phyloP scores from a whole-genome alignment of 73 alveolate genomes.

The Stentor coeruleus region DNA sequence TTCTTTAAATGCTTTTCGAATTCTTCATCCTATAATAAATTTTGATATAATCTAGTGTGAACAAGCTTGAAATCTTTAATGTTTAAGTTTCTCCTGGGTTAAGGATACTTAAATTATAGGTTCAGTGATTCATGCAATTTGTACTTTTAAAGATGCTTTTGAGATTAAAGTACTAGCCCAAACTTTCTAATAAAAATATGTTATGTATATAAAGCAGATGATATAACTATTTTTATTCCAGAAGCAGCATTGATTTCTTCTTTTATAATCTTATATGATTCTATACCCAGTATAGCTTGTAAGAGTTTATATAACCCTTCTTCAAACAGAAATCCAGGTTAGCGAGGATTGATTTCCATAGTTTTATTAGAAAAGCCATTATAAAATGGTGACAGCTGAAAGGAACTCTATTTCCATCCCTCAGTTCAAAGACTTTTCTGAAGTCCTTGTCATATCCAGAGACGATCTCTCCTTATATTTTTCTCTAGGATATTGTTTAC shows the following conservation, averaged over 20 bases:
- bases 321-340: constrained; percentile 16
- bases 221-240: neutral
- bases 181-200: neutral
- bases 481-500: no score
- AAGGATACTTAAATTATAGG: neutral
- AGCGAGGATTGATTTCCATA: constrained; percentile 15
- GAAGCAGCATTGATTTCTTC: constrained; percentile 12
- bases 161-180: constrained; percentile 2
- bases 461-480: no score
- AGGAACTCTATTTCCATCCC: no score
- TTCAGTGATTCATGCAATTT: neutral
- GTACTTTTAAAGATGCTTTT: neutral
- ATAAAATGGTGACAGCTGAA: no score
- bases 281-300: constrained; percentile 3
- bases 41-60: neutral
- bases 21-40: neutral
- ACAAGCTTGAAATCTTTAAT: constrained; percentile 16
- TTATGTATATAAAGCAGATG: neutral
- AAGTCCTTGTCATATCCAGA: no score
- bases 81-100: neutral
- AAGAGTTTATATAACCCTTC: constrained; percentile 7
- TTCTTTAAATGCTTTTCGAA: neutral
- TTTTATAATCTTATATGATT: neutral
- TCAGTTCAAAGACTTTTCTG: no score
- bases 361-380: neutral